Conservation (phyloP, 441 rosid species). For the Aleurites moluccanus region DNA sequence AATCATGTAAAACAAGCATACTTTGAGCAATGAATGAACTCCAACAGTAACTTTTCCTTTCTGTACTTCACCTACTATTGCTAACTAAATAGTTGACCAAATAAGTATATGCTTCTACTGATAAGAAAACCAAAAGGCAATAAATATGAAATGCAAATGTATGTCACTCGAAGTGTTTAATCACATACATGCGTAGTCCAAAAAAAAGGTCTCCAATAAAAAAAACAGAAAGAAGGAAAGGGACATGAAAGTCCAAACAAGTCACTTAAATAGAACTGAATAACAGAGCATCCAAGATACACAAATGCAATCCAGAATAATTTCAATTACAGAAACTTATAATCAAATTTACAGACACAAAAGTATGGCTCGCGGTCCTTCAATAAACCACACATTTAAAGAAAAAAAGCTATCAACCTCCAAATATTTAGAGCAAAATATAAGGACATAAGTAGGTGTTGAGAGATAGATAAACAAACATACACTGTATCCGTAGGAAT, state of each 20-base stretch:
- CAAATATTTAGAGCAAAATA: not conserved
- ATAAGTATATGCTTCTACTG: not conserved
- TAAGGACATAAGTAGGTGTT: not conserved
- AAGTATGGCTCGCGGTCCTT: not conserved
- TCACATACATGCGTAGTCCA: not conserved
- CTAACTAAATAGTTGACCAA: not conserved
- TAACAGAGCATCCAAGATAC: not conserved
- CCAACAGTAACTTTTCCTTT: not conserved
- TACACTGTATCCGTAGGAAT: constrained; percentile 93
- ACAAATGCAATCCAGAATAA: not conserved
- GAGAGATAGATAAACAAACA: constrained; percentile 7
- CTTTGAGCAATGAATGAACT: not conserved
- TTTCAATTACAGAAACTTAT: not conserved
- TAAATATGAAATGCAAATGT: not conserved
- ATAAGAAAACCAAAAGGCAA: not conserved
- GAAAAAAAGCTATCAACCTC: not conserved
- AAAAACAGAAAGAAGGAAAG: not conserved
- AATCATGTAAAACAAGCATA: not conserved
- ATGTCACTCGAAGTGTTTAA: not conserved
- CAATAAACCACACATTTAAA: not conserved
- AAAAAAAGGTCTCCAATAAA: not conserved
- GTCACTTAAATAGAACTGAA: not conserved
- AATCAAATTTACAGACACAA: not conserved
- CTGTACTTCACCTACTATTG: not conserved
- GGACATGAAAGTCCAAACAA: not conserved